A percentile compares a stretch with the other conserved stretches of the same genome.
phyloP scores from a whole-genome alignment of 2,329 filamentous ascomycete genomes.

The Colletotrichum salicis region DNA sequence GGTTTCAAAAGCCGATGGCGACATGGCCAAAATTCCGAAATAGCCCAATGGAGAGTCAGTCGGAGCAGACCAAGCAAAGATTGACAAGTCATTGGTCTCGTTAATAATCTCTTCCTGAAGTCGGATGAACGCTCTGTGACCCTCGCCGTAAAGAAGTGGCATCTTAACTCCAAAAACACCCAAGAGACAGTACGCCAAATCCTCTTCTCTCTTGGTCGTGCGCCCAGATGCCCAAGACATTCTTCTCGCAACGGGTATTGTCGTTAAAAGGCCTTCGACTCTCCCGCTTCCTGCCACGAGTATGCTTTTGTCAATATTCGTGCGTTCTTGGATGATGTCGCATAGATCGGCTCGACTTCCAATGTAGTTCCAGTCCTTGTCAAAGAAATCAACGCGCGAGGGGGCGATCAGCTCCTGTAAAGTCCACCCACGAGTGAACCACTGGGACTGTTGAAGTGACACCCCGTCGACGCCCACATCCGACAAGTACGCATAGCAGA shows the following conservation, averaged over 20 bases:
- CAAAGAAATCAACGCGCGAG: neutral
- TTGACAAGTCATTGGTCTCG: conserved; percentile 6
- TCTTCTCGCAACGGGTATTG: neutral
- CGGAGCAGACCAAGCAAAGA: conserved; percentile 14
- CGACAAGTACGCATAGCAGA: conserved; percentile 28
- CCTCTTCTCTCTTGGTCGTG: conserved; percentile 38
- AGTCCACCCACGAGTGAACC: conserved; percentile 14
- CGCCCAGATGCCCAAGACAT: conserved; percentile 43
- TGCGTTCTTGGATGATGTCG: neutral
- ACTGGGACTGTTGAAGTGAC: neutral
- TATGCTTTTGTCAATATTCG: neutral
- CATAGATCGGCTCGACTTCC: neutral
- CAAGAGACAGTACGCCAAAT: conserved; percentile 41
- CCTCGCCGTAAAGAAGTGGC: conserved; percentile 42
- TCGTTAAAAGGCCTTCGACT: neutral
- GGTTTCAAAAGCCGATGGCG: neutral
- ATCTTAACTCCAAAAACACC: conserved; percentile 43
- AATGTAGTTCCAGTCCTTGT: neutral
- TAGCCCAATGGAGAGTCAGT: neutral
- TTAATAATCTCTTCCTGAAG: conserved; percentile 27
- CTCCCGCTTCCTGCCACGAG: neutral
- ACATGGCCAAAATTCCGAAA: neutral
- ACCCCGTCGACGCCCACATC: conserved; percentile 14
- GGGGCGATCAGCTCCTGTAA: conserved; percentile 19
- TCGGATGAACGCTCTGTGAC: conserved; percentile 38